Evolutionary conservation across 2,329 filamentous ascomycete genomes (phyloP), one percentile per base, ranked within the genome.

Genomic region (Fusarium citri): DNA sequence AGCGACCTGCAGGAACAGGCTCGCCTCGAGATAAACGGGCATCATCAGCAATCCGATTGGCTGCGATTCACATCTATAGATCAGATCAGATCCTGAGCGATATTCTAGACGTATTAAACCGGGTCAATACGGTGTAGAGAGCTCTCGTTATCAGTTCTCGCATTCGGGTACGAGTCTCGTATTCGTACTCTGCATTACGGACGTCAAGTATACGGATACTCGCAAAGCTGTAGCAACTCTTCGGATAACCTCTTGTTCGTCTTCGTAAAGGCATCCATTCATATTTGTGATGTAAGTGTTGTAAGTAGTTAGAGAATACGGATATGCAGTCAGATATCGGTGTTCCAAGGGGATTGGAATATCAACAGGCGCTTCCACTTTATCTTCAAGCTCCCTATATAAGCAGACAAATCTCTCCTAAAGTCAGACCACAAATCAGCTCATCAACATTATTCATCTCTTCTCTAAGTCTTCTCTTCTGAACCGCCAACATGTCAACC

Each of bases 401-500:
- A 69, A 69, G 28, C 18, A 42, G 20, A 31, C 18, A 7, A 25
- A 40, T 15, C 28, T n/a, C 30, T 55, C 15, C 8, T 11, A 16
- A 43, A 55, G 22, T 40, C 45, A 43, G 11, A 26, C 46, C 47
- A 58, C 8, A 53, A 51, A 45, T 9, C 23, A 54, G 12, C 14
- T 22, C 15, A 47, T 10, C n/a, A 40, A 12, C 2, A 28, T n/a
- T 20, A 9, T 31, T 2, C 5, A 14, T 28, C 0, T 28, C 1
- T 3, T 10, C 11, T 3, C 23, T n/a, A 2, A 41, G 2, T 16
- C 4, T 1, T 41, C 3, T 45, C 34, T 16, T 53, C 23, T 18
- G 41, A 57, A 30, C 3, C 8, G 6, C 4, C 30, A 40, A 9
- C 53, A 72, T 77, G 76, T 72, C 76, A 15, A 74, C 49, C 15